phyloP scores from a whole-genome alignment of 2,329 filamentous ascomycete genomes.

The Exserohilum turcica region DNA sequence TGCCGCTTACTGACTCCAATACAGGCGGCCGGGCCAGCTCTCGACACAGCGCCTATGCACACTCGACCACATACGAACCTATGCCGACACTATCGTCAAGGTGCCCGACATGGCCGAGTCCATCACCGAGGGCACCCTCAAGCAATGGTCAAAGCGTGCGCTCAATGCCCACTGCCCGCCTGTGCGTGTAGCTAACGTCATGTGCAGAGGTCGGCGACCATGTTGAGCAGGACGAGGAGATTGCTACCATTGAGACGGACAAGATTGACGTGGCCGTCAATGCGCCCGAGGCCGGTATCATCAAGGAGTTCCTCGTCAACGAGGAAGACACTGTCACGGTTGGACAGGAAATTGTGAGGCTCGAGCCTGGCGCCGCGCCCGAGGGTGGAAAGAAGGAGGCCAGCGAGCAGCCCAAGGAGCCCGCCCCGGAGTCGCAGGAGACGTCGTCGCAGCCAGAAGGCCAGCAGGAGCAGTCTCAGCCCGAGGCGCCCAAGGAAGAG shows the following conservation, averaged over 20 bases:
- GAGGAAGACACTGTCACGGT: slow-evolving; percentile 96
- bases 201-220: slow-evolving; percentile 78
- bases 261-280: slow-evolving; percentile 99
- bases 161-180: neutral
- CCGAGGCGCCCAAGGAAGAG: slow-evolving; percentile 46
- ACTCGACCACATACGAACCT: slow-evolving; percentile 43
- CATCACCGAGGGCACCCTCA: slow-evolving; percentile 94
- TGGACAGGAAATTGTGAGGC: slow-evolving; percentile 84
- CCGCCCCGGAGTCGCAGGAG: slow-evolving; percentile 62
- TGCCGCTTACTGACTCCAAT: slow-evolving; percentile 17
- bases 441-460: slow-evolving; percentile 61
- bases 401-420: slow-evolving; percentile 64
- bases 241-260: slow-evolving; percentile 98
- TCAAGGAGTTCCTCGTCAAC: slow-evolving; percentile 88
- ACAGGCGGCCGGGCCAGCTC: slow-evolving; percentile 39
- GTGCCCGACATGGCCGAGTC: slow-evolving; percentile 99
- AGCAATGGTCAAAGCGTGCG: slow-evolving; percentile 84
- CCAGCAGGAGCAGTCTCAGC: slow-evolving; percentile 53
- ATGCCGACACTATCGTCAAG: slow-evolving; percentile 83
- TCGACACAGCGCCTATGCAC: slow-evolving; percentile 32
- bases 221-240: slow-evolving; percentile 94
- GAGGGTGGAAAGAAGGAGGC: slow-evolving; percentile 60
- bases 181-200: slow-evolving; percentile 10
- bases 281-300: slow-evolving; percentile 84
- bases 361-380: slow-evolving; percentile 70